These are phyloP conservation scores for Aspergillus viridinutans DNA, from an alignment of 2,329 filamentous ascomycete genomes.

Conservation along the genomic window DNA sequence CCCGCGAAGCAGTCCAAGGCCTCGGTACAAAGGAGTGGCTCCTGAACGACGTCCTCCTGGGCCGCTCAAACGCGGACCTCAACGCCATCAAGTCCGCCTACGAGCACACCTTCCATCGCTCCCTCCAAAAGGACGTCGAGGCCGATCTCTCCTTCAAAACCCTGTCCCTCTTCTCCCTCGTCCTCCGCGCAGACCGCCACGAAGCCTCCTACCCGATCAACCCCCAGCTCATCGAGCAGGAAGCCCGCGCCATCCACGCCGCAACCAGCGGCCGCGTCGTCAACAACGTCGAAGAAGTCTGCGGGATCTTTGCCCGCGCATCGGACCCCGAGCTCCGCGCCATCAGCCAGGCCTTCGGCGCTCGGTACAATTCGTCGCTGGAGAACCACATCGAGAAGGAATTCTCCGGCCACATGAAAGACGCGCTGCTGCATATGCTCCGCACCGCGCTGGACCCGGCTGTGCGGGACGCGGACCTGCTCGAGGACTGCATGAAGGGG, in stretches of 20 bases:
- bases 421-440: conserved; percentile 77
- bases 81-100: conserved; percentile 80
- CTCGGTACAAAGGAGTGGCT: conserved; percentile 80
- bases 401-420: conserved; percentile 90
- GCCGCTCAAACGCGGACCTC: conserved; percentile 81
- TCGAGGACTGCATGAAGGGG: conserved; percentile 87
- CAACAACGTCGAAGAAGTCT: conserved; percentile 51
- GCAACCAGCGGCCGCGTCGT: conserved; percentile 67
- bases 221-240: conserved; percentile 68
- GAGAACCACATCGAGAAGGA: conserved; percentile 72
- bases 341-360: conserved; percentile 69
- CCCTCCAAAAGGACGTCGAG: conserved; percentile 68
- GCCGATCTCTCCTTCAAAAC: conserved; percentile 83
- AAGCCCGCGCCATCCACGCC: conserved; percentile 71
- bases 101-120: conserved; percentile 59
- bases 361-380: conserved; percentile 66
- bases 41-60: conserved; percentile 80
- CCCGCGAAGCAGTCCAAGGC: conserved; percentile 70
- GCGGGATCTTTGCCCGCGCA: conserved; percentile 68
- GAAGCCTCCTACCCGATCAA: conserved; percentile 74
- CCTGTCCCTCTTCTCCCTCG: conserved; percentile 76
- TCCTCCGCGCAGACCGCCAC: conserved; percentile 67
- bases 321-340: conserved; percentile 82
- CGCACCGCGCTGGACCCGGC: conserved; percentile 72
- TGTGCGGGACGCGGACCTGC: conserved; percentile 72